Evolutionary conservation across 352 stramenopile genomes (phyloP), one percentile per base, ranked within the genome.

Genomic region (Phytophthora hibernalis): DNA sequence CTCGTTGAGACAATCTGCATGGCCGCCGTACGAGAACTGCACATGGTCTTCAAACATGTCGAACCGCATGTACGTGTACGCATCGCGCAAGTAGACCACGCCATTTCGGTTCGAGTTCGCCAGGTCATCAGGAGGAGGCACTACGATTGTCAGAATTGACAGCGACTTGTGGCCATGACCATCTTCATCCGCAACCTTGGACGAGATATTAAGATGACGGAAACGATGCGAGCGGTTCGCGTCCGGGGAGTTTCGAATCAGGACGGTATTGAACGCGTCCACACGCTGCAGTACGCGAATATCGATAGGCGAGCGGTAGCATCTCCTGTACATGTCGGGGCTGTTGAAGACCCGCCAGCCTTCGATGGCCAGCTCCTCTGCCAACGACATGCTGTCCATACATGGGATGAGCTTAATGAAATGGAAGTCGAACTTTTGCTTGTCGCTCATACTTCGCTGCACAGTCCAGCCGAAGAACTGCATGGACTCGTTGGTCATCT

Each of bases 31-130:
- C 26, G 70, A 76, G 54, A 84, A 64, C 42, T 84, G 70, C 11
- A 84, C 63, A 48, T 73, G 60, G 21, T 65, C 59, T 24, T 61
- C 52, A 51, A 68, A 73, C 70, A 77, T 77, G 4, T 72, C 59
- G 50, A 84, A 80, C n/a, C 59, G 66, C 38, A 84, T 78, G 51
- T 83, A 84, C 22, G 76, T 84, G 61, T 69, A 82, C 18, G 65
- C 73, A 12, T 79, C 58, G 20, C 65, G 66, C 31, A 84, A 65
- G 55, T 80, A 82, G 18, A 74, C 43, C n/a, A 82, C 62, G 9
- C 70, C 70, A 24, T 74, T 72, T n/a, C 45, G 48, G 24, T 70
- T 71, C n/a, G 66, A 58, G 18, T 71, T 66, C 11, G 57, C 65
- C 31, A 66, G 0, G 35, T 69, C 62, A 15, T 77, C 62, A 11